A percentile compares a stretch with the other conserved stretches of the same genome.
Conservation (phyloP, 2,329 filamentous ascomycete genomes). For the Claviceps paspali region DNA sequence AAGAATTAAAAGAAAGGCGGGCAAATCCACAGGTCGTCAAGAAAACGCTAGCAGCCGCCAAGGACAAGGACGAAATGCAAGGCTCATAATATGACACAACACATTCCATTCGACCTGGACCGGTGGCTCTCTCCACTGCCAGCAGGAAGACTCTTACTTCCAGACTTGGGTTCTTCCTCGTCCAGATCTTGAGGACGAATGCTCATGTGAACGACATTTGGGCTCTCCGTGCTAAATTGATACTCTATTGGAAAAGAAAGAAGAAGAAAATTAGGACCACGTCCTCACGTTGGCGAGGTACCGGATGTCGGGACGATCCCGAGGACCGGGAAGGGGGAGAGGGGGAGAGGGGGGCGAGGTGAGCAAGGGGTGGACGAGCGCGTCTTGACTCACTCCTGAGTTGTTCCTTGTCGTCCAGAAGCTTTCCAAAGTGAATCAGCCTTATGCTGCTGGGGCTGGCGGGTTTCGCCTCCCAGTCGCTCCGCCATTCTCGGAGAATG, state of each 20-base stretch:
- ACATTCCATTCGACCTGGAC: conserved; percentile 24
- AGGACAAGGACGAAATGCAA: neutral
- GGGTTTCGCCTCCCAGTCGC: conserved; percentile 79
- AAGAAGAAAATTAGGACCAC: conserved; percentile 3
- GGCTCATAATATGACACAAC: conserved; percentile 37
- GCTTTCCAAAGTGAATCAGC: conserved; percentile 79
- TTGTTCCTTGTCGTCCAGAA: conserved; percentile 76
- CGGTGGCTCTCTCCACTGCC: conserved; percentile 25
- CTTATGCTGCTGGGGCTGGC: conserved; percentile 79
- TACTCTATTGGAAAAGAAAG: conserved; percentile 42
- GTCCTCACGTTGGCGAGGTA: no score
- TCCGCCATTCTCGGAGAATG: conserved; percentile 83
- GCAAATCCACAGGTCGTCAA: no score
- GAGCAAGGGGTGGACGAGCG: no score
- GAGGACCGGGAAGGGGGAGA: no score
- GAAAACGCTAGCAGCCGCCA: neutral
- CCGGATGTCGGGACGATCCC: no score
- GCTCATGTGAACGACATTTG: conserved; percentile 91
- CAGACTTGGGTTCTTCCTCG: conserved; percentile 59
- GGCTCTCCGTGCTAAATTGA: conserved; percentile 55
- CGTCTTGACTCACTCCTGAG: conserved; percentile 56
- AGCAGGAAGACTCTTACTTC: conserved; percentile 35
- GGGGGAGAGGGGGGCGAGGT: neutral
- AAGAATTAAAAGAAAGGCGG: no score
- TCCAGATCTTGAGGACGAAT: conserved; percentile 77